phyloP scores from a whole-genome alignment of 306 rosid species.

The Lithocarpus polystachyus region DNA sequence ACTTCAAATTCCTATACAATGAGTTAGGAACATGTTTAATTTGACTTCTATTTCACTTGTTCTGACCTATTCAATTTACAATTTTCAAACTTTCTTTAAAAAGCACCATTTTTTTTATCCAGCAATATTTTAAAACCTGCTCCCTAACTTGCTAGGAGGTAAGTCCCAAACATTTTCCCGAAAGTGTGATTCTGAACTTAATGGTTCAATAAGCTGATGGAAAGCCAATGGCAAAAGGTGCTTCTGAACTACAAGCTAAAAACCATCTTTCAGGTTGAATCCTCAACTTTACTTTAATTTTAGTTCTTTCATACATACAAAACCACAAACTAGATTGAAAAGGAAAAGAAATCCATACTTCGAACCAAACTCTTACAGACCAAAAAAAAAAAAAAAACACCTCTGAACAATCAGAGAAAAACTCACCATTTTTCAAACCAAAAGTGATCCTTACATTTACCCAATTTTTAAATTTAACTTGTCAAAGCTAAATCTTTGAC shows the following conservation, averaged over 20 bases:
- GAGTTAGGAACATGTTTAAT: neutral
- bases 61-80: neutral
- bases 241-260: neutral
- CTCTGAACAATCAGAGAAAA: conserved; percentile 1
- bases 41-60: neutral
- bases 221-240: neutral
- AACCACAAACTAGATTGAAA: neutral
- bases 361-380: neutral
- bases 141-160: neutral
- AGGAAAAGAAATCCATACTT: neutral
- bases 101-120: neutral
- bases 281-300: too few species aligned
- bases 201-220: neutral
- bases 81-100: neutral
- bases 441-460: neutral
- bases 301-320: neutral
- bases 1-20: neutral
- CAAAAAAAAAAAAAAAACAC: neutral
- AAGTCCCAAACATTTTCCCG: neutral
- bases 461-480: neutral
- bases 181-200: neutral
- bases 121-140: neutral
- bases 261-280: too few species aligned
- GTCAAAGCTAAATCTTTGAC: neutral
- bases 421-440: neutral